Evolutionary conservation across 352 stramenopile species (phyloP), one percentile per base, ranked within the genome.

Genomic region (Peronosclerospora sorghi): DNA sequence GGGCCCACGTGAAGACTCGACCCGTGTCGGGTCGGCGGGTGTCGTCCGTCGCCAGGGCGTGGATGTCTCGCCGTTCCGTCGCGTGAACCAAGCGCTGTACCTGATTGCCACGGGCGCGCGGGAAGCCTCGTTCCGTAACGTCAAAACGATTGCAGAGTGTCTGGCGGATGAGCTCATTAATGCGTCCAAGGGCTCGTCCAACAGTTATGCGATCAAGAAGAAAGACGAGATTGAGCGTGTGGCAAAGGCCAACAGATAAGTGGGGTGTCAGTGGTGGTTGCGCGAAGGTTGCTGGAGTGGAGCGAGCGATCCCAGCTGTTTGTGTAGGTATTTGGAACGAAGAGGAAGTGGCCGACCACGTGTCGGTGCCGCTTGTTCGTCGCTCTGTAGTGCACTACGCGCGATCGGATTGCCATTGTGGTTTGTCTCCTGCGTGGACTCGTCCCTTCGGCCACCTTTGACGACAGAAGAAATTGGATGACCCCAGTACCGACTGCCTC

Each of bases 171-270:
- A 99, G 80, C 86, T 99, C 46, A 98, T 99, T 77, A 99, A 99
- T 78, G 96, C 96, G 30, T 97, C 96, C 41, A 96, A 97, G 79
- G 96, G 96, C 51, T 98, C 94, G 62, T 98, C 94, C 67, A 99
- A 99, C 95, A 97, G 83, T 56, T 98, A 98, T 73, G 95, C 96
- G 65, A 99, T 99, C 80, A 99, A 99, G 95, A 99, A 99, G 86
- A 99, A 99, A 91, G 96, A 99, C 80, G 96, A 99, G 75, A 98
- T 99, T 68, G 96, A 99, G 87, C 96, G 96, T 95, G 96, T 99
- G 50, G 96, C 96, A 72, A 99, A 99, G 95, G 96, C 93, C 53
- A 99, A 99, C 86, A 96, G 96, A 96, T 99, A 99, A 98, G 72
- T 54, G 48, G 59, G 10, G 14, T 12, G 18, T n/a, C 10, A 12